A percentile compares a stretch with the other conserved stretches of the same genome.
Evolutionary conservation across 2,329 filamentous ascomycete species (phyloP).

Genomic region (Ascochyta rabiei): DNA sequence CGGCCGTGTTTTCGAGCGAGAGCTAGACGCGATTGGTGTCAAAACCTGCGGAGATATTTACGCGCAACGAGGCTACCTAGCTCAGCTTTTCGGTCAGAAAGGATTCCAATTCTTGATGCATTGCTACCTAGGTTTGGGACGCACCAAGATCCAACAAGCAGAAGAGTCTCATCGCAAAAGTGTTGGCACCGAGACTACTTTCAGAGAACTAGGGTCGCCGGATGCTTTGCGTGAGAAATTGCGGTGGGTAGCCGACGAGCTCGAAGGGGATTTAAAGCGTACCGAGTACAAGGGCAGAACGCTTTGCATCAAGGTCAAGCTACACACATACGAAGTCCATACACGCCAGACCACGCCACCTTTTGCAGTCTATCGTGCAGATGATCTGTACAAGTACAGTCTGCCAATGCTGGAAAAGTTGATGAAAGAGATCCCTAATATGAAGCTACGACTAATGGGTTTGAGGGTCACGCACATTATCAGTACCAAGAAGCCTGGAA

Average conservation of each 20-base stretch:
- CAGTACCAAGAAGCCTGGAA: slow-evolving; percentile 79
- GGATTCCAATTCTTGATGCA: slow-evolving; percentile 84
- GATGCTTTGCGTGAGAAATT: slow-evolving; percentile 76
- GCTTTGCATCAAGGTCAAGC: slow-evolving; percentile 87
- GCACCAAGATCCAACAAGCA: slow-evolving; percentile 82
- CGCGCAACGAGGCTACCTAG: slow-evolving; percentile 72
- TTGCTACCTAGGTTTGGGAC: slow-evolving; percentile 83
- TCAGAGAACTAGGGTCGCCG: slow-evolving; percentile 76
- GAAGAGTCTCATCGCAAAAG: slow-evolving; percentile 93
- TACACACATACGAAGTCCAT: slow-evolving; percentile 91
- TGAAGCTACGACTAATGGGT: slow-evolving; percentile 86
- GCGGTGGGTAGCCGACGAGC: slow-evolving; percentile 77
- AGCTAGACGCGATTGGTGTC: slow-evolving; percentile 85
- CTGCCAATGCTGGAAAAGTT: slow-evolving; percentile 84
- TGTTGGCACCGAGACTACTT: slow-evolving; percentile 92
- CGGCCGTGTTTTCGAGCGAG: slow-evolving; percentile 90
- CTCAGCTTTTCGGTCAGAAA: slow-evolving; percentile 87
- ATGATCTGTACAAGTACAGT: slow-evolving; percentile 82
- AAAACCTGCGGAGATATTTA: slow-evolving; percentile 91
- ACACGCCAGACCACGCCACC: slow-evolving; percentile 80
- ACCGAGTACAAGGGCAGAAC: slow-evolving; percentile 90
- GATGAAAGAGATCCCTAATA: slow-evolving; percentile 78
- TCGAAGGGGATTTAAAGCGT: slow-evolving; percentile 81
- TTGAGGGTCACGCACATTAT: slow-evolving; percentile 86
- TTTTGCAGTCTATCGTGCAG: slow-evolving; percentile 72